A percentile compares a stretch with the other conserved stretches of the same genome.
Evolutionary conservation across 2,329 filamentous ascomycete genomes (phyloP).

Genomic region (Beauveria caledonica): DNA sequence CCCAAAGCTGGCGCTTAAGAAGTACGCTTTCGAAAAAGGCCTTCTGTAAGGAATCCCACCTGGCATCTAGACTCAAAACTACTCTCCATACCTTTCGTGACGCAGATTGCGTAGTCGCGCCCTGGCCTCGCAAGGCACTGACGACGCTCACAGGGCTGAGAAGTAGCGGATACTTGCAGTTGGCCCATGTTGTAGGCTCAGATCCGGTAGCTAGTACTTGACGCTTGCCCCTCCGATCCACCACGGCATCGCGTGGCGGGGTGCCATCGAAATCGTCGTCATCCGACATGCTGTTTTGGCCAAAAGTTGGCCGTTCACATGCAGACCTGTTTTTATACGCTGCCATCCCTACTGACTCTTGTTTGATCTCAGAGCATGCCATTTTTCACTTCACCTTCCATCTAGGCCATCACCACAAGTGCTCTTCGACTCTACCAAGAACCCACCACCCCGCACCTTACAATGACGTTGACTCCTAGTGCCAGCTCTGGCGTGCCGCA

Average conservation of each 20-base stretch:
- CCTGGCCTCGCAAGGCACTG: conserved; percentile 3
- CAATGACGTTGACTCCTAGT: neutral
- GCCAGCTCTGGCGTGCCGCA: neutral
- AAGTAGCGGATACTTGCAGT: neutral
- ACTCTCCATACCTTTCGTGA: neutral
- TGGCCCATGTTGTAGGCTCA: neutral
- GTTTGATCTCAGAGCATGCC: neutral
- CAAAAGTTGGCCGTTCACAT: neutral
- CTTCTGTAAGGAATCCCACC: too few relatives aligned
- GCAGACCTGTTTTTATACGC: neutral
- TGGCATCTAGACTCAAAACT: too few relatives aligned
- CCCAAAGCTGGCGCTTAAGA: too few relatives aligned
- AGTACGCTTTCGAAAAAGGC: too few relatives aligned
- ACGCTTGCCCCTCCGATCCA: neutral
- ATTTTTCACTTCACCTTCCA: neutral
- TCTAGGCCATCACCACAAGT: neutral
- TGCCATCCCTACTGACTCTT: neutral
- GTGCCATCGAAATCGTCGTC: conserved; percentile 3
- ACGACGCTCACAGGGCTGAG: conserved; percentile 10
- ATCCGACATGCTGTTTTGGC: neutral
- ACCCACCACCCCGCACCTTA: neutral
- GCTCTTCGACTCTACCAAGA: neutral
- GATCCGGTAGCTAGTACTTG: neutral
- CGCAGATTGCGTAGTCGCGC: neutral
- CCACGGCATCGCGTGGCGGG: conserved; percentile 4